phyloP scores from a whole-genome alignment of 352 stramenopile genomes.

The Phytophthora sp. region DNA sequence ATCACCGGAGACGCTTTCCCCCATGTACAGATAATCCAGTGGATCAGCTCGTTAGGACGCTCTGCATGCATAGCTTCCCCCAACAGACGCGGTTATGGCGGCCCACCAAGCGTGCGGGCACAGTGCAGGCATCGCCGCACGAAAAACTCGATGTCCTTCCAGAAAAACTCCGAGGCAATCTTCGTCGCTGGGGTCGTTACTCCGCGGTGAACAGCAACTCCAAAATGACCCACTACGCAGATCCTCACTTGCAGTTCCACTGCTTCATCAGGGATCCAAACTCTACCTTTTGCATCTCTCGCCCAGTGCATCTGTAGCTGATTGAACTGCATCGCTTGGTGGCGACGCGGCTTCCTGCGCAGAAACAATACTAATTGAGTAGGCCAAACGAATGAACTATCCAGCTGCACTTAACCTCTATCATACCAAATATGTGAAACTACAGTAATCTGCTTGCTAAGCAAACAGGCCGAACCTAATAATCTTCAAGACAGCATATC shows the following conservation, averaged over 20 bases:
- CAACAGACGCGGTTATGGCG: neutral
- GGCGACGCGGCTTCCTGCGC: too few species aligned
- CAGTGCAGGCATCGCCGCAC: neutral
- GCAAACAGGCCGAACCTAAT: too few species aligned
- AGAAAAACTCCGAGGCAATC: neutral
- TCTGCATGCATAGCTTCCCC: neutral
- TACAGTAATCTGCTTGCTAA: too few species aligned
- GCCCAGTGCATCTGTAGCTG: neutral
- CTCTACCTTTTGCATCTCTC: neutral
- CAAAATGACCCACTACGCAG: neutral
- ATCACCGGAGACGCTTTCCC: neutral
- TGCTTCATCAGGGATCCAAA: neutral
- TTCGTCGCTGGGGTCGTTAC: neutral
- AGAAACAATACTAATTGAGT: neutral
- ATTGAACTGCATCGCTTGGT: neutral
- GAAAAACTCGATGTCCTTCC: neutral
- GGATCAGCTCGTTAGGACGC: neutral
- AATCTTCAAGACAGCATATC: too few species aligned
- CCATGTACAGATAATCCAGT: constrained; percentile 1
- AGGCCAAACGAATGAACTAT: too few species aligned
- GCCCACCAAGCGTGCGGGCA: neutral
- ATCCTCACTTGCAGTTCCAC: neutral
- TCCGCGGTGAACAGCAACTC: neutral
- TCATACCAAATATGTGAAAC: too few species aligned
- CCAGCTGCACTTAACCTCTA: too few species aligned